A percentile compares a stretch with the other conserved stretches of the same genome.
These are phyloP conservation scores for Leptographium wingfieldii DNA, from an alignment of 2,329 filamentous ascomycete genomes.

Conservation along the genomic window DNA sequence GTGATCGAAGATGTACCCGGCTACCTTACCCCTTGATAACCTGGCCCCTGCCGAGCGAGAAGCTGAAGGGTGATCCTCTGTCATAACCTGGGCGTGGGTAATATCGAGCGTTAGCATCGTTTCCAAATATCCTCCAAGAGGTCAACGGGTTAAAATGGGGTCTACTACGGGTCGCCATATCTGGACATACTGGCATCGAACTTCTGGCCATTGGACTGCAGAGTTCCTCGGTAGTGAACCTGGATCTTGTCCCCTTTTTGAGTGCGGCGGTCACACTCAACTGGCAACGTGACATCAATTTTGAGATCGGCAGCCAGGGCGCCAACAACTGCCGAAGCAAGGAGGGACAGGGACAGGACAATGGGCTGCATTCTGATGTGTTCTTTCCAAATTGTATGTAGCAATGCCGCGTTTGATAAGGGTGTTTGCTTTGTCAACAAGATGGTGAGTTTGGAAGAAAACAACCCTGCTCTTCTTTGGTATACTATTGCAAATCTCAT, in stretches of 20 bases:
- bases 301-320: constrained; percentile 49
- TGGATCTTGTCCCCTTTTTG: constrained; percentile 64
- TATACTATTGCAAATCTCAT: neutral
- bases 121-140: no score
- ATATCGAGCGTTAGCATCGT: neutral
- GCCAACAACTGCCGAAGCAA: constrained; percentile 38
- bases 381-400: neutral
- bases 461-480: neutral
- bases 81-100: constrained; percentile 35
- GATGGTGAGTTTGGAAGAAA: neutral
- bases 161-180: neutral
- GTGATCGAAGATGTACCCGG: constrained; percentile 10
- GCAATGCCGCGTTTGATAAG: constrained; percentile 1
- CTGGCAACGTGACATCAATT: constrained; percentile 62
- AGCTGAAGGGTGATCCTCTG: constrained; percentile 61
- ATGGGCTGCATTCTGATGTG: constrained; percentile 34
- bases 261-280: constrained; percentile 70
- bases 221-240: constrained; percentile 81
- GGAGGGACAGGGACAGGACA: constrained; percentile 33
- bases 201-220: constrained; percentile 58
- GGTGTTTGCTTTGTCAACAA: neutral
- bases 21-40: constrained; percentile 72
- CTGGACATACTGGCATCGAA: constrained; percentile 59
- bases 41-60: constrained; percentile 65
- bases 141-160: no score